Conservation (phyloP, 2,329 filamentous ascomycete genomes). For the Alternaria consortialis region DNA sequence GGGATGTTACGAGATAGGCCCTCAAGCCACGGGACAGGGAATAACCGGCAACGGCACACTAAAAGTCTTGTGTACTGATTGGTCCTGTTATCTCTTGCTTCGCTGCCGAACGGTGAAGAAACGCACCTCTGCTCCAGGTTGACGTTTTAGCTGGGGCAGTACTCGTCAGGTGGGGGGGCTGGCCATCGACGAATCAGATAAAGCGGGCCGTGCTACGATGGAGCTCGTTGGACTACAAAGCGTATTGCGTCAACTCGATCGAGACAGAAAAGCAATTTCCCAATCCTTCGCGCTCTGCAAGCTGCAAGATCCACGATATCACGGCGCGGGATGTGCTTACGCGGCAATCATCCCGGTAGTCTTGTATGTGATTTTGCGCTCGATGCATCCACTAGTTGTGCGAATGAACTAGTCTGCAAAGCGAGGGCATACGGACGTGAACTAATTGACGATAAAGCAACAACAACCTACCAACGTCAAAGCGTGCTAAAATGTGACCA, state of each 20-base stretch:
- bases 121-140: neutral
- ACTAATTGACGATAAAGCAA: neutral
- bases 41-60: neutral
- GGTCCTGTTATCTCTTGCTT: neutral
- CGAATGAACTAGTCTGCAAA: neutral
- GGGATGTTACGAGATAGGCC: neutral
- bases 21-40: neutral
- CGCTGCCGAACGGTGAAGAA: slow-evolving; percentile 2
- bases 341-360: neutral
- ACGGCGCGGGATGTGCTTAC: neutral
- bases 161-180: neutral
- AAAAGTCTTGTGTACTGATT: neutral
- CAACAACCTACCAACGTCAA: neutral
- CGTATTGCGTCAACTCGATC: neutral
- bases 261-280: neutral
- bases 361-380: neutral
- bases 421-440: neutral
- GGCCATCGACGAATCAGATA: neutral
- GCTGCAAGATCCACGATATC: neutral
- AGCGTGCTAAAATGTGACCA: neutral
- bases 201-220: neutral
- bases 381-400: neutral
- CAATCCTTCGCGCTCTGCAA: neutral
- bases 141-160: neutral
- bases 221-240: neutral